Percentiles rank a stretch among this genome's conserved stretches.
phyloP scores from a whole-genome alignment of 2,329 filamentous ascomycete species.

The Fusarium sp. region DNA sequence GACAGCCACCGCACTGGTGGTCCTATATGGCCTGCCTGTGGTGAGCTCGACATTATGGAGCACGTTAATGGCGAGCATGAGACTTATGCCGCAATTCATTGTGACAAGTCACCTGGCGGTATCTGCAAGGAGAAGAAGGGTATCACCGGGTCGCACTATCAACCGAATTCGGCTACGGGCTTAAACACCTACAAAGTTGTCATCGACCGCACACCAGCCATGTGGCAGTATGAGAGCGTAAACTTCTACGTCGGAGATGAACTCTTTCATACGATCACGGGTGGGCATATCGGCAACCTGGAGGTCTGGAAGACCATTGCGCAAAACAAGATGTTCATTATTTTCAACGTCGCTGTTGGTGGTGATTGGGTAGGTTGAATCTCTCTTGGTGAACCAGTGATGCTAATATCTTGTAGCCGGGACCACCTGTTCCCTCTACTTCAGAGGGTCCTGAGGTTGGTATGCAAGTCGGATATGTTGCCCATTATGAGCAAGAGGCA shows the following conservation, averaged over 20 bases:
- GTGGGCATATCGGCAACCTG: slow-evolving; percentile 54
- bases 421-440: slow-evolving; percentile 52
- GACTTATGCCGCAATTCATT: slow-evolving; percentile 30
- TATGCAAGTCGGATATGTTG: slow-evolving; percentile 61
- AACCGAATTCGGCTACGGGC: slow-evolving; percentile 21
- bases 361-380: slow-evolving; percentile 57
- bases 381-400: neutral
- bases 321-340: slow-evolving; percentile 59
- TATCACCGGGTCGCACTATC: neutral
- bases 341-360: slow-evolving; percentile 64
- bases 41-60: slow-evolving; percentile 38
- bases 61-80: slow-evolving; percentile 18
- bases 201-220: slow-evolving; percentile 57
- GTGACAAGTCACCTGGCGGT: slow-evolving; percentile 49
- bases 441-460: slow-evolving; percentile 54
- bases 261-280: slow-evolving; percentile 55
- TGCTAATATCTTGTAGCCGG: slow-evolving; percentile 49
- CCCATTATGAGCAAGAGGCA: slow-evolving; percentile 45
- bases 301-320: slow-evolving; percentile 59
- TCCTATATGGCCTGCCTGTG: slow-evolving; percentile 36
- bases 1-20: slow-evolving; percentile 33
- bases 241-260: slow-evolving; percentile 58
- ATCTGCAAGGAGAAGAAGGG: slow-evolving; percentile 60
- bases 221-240: slow-evolving; percentile 59
- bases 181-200: slow-evolving; percentile 61